Base-by-base conservation (phyloP, 1,284 basidiomycete genomes). In the Naganishia sp. region DNA sequence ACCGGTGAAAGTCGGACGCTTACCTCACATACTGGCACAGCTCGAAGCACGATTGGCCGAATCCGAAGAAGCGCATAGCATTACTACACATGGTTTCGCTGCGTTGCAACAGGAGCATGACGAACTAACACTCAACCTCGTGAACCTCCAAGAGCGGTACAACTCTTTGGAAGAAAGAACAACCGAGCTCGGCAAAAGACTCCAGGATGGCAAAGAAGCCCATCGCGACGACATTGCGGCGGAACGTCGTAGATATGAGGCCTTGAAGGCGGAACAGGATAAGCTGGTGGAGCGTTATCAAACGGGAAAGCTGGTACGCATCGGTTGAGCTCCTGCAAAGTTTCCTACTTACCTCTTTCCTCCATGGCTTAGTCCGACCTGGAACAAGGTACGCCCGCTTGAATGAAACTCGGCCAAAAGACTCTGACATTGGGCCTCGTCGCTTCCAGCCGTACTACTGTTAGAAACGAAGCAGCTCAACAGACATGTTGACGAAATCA, bases 181-280 rank as follows among this genome's bases (percentile, higher is more conserved):
- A 41, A 47, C 50, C 10, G 58, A 61, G 35, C 21, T 61, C 21
- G 39, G 28, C 17, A 61, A 61, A 35, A 50, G 32, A 25, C 35
- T 39, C 6, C 35, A 61, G 25, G 58, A 61, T 61, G 58, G 58
- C 58, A 49, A 51, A 31, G 47, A 47, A 11, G 58, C 58, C 21
- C 58, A 61, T 42, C 46, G 28, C 2, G 58, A 61, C 17, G 58
- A 61, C 28, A 47, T 61, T n/a, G 42, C 35, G 47, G 41, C 32
- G 23, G 58, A 61, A 39, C 47, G 58, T 21, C 32, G 35, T 3
- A 23, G 21, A 31, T 61, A 42, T 28, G 58, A 61, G 23, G 35
- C 25, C 9, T 28, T 61, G 17, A 51, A 61, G 28, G 58, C 47
- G 18, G 21, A 18, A 10, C 58, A 61, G 39, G 58, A 61, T 18